These are phyloP conservation scores for Fusarium neocosmosporiellum DNA, from an alignment of 2,329 filamentous ascomycete species.

Conservation along the genomic window DNA sequence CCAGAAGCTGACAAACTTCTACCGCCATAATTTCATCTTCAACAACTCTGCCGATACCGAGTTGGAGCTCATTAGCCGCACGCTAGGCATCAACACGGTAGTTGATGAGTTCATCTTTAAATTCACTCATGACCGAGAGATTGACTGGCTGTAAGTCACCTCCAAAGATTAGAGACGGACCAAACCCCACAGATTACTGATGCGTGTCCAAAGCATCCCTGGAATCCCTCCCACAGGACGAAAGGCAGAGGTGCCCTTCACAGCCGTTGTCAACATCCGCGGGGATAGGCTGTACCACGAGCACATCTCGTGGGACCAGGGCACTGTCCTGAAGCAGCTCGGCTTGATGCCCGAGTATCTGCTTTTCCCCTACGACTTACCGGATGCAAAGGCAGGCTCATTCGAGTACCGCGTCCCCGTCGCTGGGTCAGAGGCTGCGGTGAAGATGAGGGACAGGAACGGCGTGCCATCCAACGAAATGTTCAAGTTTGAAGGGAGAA, in stretches of 20 bases:
- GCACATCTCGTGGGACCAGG: conserved; percentile 77
- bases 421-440: conserved; percentile 44
- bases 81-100: conserved; percentile 76
- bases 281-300: conserved; percentile 74
- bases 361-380: conserved; percentile 67
- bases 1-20: conserved; percentile 72
- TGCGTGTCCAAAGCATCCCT: conserved; percentile 42
- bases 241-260: conserved; percentile 68
- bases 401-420: conserved; percentile 50
- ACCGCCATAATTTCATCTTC: conserved; percentile 79
- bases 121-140: conserved; percentile 69
- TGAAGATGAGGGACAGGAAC: conserved; percentile 48
- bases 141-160: conserved; percentile 74
- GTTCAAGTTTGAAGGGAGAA: conserved; percentile 29
- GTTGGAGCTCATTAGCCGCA: conserved; percentile 77
- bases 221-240: conserved; percentile 66
- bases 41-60: conserved; percentile 75
- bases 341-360: conserved; percentile 69
- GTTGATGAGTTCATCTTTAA: conserved; percentile 77
- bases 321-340: conserved; percentile 68
- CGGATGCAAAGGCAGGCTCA: conserved; percentile 44
- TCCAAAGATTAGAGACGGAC: neutral
- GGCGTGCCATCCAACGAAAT: conserved; percentile 46
- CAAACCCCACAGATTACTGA: neutral
- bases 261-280: conserved; percentile 71